Conservation (phyloP, 257 asterid genomes). For the Gentiana macrophylla region DNA sequence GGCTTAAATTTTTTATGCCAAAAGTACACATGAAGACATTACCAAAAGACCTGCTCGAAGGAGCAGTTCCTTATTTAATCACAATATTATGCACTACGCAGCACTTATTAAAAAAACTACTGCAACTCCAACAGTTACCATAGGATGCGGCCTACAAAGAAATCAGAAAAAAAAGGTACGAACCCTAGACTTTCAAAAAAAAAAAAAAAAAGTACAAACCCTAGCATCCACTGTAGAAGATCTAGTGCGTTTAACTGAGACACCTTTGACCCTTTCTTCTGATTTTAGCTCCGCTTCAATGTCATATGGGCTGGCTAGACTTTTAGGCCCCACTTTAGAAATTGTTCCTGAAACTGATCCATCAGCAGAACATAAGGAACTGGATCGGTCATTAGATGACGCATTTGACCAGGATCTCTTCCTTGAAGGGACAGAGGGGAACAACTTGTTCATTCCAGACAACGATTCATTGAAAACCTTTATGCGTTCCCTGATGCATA, state of each 20-base stretch:
- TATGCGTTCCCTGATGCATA: conserved; percentile 67
- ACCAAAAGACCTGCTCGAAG: too few relatives aligned
- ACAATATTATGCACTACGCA: too few relatives aligned
- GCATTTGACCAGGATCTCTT: conserved; percentile 79
- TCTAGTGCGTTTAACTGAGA: conserved; percentile 86
- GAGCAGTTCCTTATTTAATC: too few relatives aligned
- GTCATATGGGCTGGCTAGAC: conserved; percentile 46
- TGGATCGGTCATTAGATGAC: conserved; percentile 59
- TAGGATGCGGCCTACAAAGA: too few relatives aligned
- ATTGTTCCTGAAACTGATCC: conserved; percentile 46
- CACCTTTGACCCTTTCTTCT: conserved; percentile 54
- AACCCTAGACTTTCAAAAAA: conserved; percentile 1
- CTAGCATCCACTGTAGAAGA: conserved; percentile 67
- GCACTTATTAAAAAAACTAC: too few relatives aligned
- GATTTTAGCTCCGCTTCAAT: conserved; percentile 61
- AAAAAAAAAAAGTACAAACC: conserved; percentile 11
- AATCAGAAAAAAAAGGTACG: conserved; percentile 7
- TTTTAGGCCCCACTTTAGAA: conserved; percentile 52
- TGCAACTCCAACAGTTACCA: too few relatives aligned
- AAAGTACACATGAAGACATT: too few relatives aligned
- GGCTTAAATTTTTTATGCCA: too few relatives aligned
- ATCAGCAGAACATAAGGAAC: conserved; percentile 44
- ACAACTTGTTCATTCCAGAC: conserved; percentile 73
- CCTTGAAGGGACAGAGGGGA: conserved; percentile 74
- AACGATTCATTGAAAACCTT: conserved; percentile 72